Evolutionary conservation across 1,284 basidiomycete genomes (phyloP).

Genomic region (Pascua sp.): DNA sequence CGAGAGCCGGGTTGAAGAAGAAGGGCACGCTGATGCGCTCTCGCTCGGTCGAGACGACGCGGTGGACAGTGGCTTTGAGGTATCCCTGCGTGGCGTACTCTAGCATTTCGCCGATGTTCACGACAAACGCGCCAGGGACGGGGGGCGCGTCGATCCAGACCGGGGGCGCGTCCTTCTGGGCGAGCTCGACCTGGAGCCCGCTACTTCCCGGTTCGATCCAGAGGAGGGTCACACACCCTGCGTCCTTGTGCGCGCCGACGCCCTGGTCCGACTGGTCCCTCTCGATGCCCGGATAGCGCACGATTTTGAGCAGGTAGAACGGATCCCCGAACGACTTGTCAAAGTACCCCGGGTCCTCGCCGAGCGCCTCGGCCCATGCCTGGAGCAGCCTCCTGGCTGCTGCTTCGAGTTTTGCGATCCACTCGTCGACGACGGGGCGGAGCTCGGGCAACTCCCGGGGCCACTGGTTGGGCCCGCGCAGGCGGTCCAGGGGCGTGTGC

Average conservation of each 20-base stretch:
- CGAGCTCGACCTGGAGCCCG: slow-evolving; percentile 14
- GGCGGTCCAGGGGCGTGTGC: slow-evolving; percentile 4
- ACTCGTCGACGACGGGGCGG: slow-evolving; percentile 3
- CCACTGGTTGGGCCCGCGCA: slow-evolving; percentile 18
- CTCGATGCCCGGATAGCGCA: slow-evolving; percentile 8
- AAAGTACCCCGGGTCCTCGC: slow-evolving; percentile 11
- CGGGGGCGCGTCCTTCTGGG: slow-evolving; percentile 37
- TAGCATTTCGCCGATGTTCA: slow-evolving; percentile 62
- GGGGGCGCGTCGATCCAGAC: slow-evolving; percentile 73
- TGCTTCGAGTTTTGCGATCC: slow-evolving; percentile 1
- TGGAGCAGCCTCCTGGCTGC: slow-evolving; percentile 7
- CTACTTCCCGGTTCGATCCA: slow-evolving; percentile 6
- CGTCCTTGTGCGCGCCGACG: slow-evolving; percentile 20
- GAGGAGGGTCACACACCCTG: slow-evolving; percentile 14
- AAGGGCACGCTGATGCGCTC: slow-evolving; percentile 17
- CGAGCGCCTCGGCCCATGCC: slow-evolving; percentile 14
- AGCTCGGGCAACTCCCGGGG: slow-evolving; percentile 9
- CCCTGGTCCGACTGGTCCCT: slow-evolving; percentile 5
- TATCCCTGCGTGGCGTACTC: slow-evolving; percentile 22
- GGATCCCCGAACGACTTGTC: slow-evolving; percentile 15
- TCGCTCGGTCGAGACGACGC: slow-evolving; percentile 21
- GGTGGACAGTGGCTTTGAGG: slow-evolving; percentile 17
- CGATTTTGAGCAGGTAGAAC: slow-evolving; percentile 19
- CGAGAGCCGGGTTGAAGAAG: slow-evolving; percentile 19
- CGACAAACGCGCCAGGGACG: slow-evolving; percentile 66